Evolutionary conservation across 2,329 filamentous ascomycete genomes (phyloP).

Genomic region (Fusarium sp.): DNA sequence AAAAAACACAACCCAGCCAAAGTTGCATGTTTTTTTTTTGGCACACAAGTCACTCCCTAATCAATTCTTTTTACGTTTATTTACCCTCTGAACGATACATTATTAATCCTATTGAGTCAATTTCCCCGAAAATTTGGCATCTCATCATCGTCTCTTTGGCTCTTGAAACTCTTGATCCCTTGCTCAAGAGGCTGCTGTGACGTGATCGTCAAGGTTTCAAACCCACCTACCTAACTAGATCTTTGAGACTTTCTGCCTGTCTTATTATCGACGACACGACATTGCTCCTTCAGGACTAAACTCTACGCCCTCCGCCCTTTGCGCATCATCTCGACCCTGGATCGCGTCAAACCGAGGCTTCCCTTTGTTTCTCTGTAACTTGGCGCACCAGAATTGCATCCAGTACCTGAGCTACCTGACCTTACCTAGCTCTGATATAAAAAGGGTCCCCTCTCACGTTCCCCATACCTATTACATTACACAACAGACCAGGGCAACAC

Average conservation of each 20-base stretch:
- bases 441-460: conserved; percentile 25
- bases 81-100: background rate
- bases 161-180: conserved; percentile 10
- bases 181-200: conserved; percentile 34
- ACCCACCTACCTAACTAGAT: background rate
- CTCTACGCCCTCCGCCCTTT: conserved; percentile 22
- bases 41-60: conserved; percentile 19
- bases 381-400: conserved; percentile 23
- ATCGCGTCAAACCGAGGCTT: conserved; percentile 40
- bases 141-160: background rate
- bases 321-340: conserved; percentile 29
- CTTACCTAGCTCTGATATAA: conserved; percentile 34
- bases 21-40: conserved; percentile 9
- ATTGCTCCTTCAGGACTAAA: conserved; percentile 14
- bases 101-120: background rate
- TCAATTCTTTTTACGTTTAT: conserved; percentile 34
- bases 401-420: background rate
- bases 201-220: conserved; percentile 36
- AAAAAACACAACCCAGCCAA: conserved; percentile 3
- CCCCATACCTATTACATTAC: conserved; percentile 8
- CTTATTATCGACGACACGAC: conserved; percentile 5
- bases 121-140: background rate
- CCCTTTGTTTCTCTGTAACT: conserved; percentile 19
- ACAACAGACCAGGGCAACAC: conserved; percentile 4
- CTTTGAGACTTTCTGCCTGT: background rate